Evolutionary conservation across 177 flowering plant species (phyloP).

Genomic region (Vitis hybrid): DNA sequence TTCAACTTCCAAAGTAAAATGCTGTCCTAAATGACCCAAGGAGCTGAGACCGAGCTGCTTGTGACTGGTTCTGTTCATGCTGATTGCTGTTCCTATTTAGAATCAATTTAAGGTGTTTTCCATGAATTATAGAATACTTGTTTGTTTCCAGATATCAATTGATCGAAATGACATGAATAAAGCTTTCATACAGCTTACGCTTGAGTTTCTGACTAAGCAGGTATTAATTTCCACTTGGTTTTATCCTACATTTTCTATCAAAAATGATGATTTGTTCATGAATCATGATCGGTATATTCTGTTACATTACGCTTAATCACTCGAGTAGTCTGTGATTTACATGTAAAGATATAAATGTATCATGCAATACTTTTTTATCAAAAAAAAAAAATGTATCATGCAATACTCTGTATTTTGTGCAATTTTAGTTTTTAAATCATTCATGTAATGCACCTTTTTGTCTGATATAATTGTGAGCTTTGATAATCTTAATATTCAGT

Average conservation of each 20-base stretch:
- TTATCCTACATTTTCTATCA: too few relatives aligned
- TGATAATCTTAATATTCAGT: background rate
- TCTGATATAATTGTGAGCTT: background rate
- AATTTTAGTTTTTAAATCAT: background rate
- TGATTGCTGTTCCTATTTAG: background rate
- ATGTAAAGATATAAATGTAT: background rate
- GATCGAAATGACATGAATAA: conserved; percentile 74
- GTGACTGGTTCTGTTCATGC: too few relatives aligned
- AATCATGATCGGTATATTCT: too few relatives aligned
- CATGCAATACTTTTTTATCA: too few relatives aligned
- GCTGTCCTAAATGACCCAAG: too few relatives aligned
- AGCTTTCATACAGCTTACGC: conserved; percentile 85
- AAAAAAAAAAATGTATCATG: too few relatives aligned
- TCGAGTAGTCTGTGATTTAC: background rate
- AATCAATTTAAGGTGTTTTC: background rate
- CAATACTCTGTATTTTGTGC: background rate
- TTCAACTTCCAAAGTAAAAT: too few relatives aligned
- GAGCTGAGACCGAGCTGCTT: too few relatives aligned
- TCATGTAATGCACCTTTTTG: background rate
- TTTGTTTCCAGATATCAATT: conserved; percentile 11
- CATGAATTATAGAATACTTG: too few relatives aligned
- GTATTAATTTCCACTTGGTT: conserved; percentile 27
- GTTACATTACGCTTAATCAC: background rate
- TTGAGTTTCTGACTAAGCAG: conserved; percentile 89
- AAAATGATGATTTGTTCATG: too few relatives aligned